These are phyloP conservation scores for Candida rishiriensis DNA, from an alignment of 805 yeast genomes.

Conservation along the genomic window DNA sequence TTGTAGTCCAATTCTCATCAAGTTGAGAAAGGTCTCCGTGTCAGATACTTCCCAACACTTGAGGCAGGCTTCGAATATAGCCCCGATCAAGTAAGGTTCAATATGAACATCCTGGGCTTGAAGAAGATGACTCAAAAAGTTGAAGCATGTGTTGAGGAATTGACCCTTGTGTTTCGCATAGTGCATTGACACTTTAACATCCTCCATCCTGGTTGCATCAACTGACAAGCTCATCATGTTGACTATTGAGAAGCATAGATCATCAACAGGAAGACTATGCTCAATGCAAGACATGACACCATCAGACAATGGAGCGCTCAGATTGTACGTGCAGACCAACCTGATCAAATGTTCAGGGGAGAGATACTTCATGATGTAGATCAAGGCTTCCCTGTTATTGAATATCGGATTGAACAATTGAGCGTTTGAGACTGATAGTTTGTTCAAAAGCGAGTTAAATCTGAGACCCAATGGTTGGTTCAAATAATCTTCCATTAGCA, in stretches of 20 bases:
- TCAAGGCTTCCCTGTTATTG: conserved; percentile 8
- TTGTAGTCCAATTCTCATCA: conserved; percentile 11
- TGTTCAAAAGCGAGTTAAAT: conserved; percentile 20
- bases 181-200: conserved; percentile 27
- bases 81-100: conserved; percentile 16
- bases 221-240: conserved; percentile 16
- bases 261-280: conserved; percentile 16
- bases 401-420: conserved; percentile 19
- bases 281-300: conserved; percentile 8
- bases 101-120: conserved; percentile 5
- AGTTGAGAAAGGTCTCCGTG: conserved; percentile 6
- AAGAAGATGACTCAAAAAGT: conserved; percentile 4
- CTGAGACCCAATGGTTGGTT: conserved; percentile 12
- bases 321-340: conserved; percentile 17
- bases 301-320: conserved; percentile 2
- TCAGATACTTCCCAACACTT: conserved; percentile 19
- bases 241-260: conserved; percentile 20
- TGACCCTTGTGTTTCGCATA: conserved; percentile 23
- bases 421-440: conserved; percentile 21
- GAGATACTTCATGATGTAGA: conserved; percentile 12
- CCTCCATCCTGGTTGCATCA: conserved; percentile 25
- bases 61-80: conserved; percentile 21
- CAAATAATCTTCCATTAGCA: conserved; percentile 5
- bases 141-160: conserved; percentile 20
- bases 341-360: conserved; percentile 27